These are phyloP conservation scores for Micromonas pusilla DNA, from an alignment of 139 green algal genomes.

Conservation along the genomic window DNA sequence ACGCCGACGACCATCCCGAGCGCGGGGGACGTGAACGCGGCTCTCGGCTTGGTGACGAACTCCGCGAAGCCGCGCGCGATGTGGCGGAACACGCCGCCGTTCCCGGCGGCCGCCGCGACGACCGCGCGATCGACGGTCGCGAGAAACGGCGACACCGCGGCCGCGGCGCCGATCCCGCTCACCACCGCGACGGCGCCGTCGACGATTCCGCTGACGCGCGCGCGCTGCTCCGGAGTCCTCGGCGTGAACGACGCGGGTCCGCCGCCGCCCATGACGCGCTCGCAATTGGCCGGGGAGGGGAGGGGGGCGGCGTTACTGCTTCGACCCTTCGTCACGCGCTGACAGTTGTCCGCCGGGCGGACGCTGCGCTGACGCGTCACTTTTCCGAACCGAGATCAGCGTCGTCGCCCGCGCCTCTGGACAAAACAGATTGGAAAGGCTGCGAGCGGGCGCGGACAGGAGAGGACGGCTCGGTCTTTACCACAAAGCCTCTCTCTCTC, in stretches of 20 bases:
- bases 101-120: not conserved
- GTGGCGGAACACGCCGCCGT: not conserved
- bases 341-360: no score
- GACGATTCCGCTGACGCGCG: not conserved
- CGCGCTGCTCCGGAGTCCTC: not conserved
- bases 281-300: no score
- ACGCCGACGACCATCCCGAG: slow-evolving; percentile 15
- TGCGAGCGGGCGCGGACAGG: no score
- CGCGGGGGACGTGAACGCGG: not conserved
- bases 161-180: not conserved
- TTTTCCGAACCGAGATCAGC: no score
- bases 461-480: no score
- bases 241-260: not conserved
- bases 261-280: not conserved
- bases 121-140: not conserved
- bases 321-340: no score
- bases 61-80: not conserved
- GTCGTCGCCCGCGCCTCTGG: no score
- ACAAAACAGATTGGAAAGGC: no score
- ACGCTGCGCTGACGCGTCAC: no score
- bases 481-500: no score
- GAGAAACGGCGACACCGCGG: not conserved
- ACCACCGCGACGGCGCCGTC: not conserved
- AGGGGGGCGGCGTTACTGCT: no score
- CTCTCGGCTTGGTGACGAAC: not conserved